These are phyloP conservation scores for Mayamaea pseudoterrestris DNA, from an alignment of 108 stramenopile species.

Conservation along the genomic window DNA sequence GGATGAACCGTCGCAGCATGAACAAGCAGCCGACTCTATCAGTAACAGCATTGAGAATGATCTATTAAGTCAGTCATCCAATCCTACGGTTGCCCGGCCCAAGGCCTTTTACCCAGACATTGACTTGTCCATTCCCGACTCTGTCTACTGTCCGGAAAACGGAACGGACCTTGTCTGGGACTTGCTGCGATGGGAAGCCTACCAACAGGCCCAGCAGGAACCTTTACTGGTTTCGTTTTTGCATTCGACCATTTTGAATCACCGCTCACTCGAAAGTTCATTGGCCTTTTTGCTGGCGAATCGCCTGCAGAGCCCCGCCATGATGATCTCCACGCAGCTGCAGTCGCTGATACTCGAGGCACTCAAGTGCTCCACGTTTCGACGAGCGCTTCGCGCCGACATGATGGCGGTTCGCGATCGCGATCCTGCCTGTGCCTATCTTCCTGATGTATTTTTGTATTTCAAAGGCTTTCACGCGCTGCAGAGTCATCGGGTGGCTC, in stretches of 20 bases:
- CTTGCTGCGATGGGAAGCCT: slow-evolving; percentile 52
- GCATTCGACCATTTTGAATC: slow-evolving; percentile 76
- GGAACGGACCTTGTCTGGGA: slow-evolving; percentile 53
- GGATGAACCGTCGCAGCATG: not conserved
- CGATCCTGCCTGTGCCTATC: slow-evolving; percentile 56
- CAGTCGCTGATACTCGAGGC: slow-evolving; percentile 55
- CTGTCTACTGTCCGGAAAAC: slow-evolving; percentile 27
- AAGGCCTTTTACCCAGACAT: slow-evolving; percentile 36
- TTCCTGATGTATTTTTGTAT: slow-evolving; percentile 55
- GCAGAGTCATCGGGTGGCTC: slow-evolving; percentile 67
- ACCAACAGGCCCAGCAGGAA: slow-evolving; percentile 55
- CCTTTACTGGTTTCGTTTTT: slow-evolving; percentile 77
- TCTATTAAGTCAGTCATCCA: not conserved
- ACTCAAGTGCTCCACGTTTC: slow-evolving; percentile 32
- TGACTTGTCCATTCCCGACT: slow-evolving; percentile 42
- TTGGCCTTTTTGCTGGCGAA: slow-evolving; percentile 79
- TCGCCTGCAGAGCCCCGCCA: slow-evolving; percentile 41
- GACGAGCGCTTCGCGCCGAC: slow-evolving; percentile 47
- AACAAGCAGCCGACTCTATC: not conserved
- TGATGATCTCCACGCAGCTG: slow-evolving; percentile 60
- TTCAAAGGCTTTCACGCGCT: slow-evolving; percentile 90
- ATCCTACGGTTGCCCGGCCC: not conserved
- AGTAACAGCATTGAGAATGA: slow-evolving; percentile 1
- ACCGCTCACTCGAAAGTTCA: slow-evolving; percentile 62
- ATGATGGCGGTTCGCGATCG: slow-evolving; percentile 63